These are phyloP conservation scores for Liriodendron chinense DNA, from an alignment of 164 flowering plant species.

Conservation along the genomic window DNA sequence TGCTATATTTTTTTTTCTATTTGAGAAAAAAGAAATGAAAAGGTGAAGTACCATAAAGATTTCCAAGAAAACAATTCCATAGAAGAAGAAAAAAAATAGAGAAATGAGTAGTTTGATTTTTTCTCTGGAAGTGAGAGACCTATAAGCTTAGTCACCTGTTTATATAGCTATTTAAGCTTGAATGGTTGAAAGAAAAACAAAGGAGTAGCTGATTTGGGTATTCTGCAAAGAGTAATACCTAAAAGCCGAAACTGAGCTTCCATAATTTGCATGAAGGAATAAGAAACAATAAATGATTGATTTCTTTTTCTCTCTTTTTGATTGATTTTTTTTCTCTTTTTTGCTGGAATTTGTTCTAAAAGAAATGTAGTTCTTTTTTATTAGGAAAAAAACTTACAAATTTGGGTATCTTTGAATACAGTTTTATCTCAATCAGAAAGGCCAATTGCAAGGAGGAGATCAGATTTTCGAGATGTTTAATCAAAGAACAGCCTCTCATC, in stretches of 20 bases:
- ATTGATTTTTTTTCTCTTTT: background rate
- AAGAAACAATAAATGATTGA: no score
- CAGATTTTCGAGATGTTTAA: conserved; percentile 16
- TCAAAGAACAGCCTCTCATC: conserved; percentile 16
- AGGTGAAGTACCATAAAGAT: no score
- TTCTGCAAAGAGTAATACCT: no score
- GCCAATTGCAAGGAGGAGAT: conserved; percentile 21
- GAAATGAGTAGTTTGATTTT: background rate
- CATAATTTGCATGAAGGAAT: no score
- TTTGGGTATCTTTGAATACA: conserved; percentile 12
- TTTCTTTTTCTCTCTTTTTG: no score
- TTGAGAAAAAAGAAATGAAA: background rate
- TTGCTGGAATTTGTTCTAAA: background rate
- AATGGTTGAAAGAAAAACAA: no score
- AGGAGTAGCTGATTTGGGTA: no score
- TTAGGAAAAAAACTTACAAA: background rate
- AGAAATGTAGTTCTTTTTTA: background rate
- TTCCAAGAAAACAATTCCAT: background rate
- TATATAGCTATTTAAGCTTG: no score
- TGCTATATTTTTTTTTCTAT: background rate
- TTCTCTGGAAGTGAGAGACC: background rate
- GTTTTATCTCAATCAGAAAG: conserved; percentile 30
- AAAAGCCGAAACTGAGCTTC: no score
- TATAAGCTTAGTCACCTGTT: no score
- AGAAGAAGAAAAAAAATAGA: background rate